These are phyloP conservation scores for Ceratocystis harringtonii DNA, from an alignment of 2,329 filamentous ascomycete genomes.

Conservation along the genomic window DNA sequence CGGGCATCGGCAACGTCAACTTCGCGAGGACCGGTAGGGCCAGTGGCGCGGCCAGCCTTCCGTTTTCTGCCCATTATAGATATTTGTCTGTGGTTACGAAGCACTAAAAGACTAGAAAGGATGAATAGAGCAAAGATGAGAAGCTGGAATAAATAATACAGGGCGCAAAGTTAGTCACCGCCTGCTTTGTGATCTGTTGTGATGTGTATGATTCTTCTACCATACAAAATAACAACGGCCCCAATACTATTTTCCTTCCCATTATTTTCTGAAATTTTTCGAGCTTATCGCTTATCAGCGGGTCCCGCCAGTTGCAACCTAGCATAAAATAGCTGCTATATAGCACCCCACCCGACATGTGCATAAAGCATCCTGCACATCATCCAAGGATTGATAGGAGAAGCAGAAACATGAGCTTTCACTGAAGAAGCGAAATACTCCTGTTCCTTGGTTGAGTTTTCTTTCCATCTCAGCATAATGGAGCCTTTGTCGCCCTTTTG, in stretches of 20 bases:
- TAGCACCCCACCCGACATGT: neutral
- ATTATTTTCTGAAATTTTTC: conserved; percentile 11
- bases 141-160: neutral
- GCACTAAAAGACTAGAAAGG: neutral
- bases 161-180: neutral
- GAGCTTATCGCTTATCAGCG: conserved; percentile 14
- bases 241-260: neutral
- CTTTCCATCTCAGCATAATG: neutral
- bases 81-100: neutral
- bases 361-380: neutral
- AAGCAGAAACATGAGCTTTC: neutral
- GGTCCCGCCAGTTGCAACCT: neutral
- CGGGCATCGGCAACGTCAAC: conserved; percentile 44
- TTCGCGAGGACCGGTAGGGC: conserved; percentile 38
- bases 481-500: conserved; percentile 18
- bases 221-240: neutral
- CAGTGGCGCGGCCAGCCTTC: conserved; percentile 46
- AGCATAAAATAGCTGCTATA: neutral
- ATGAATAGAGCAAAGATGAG: neutral
- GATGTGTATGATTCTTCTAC: neutral
- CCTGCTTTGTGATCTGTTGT: neutral
- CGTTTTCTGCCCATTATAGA: conserved; percentile 48
- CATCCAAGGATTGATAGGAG: neutral
- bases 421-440: neutral
- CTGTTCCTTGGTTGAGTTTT: neutral